Base-by-base conservation (phyloP, 2,329 filamentous ascomycete genomes). In the Leptographium lundbergii region DNA sequence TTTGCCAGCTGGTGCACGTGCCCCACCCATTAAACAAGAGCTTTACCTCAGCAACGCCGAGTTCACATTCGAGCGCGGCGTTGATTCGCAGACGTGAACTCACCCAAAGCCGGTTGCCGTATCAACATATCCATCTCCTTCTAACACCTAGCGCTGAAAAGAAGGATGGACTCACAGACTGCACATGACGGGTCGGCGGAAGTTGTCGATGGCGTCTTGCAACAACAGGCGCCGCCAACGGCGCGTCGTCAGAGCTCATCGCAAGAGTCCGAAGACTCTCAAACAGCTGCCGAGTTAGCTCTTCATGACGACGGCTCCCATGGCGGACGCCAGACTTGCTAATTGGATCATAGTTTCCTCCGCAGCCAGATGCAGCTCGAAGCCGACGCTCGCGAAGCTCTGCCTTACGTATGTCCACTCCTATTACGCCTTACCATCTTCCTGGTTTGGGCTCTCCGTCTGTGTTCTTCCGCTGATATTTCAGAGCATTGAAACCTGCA, bases 401-500 rank as follows among this genome's bases (percentile, higher is more conserved):
- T 99, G 7, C 94, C 94, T 64, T 99, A 96, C 70, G 90, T 95
- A 75, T 67, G 83, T 67, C 7, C 29, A 9, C 17, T 1, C 11
- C n/a, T n/a, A 0, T 47, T 22, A n/a, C 24, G 14, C 9, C 29
- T n/a, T 22, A 19, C 6, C 5, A 11, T n/a, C 7, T 29, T 13
- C 14, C 25, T 52, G 22, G 2, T 22, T 39, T 17, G 24, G 25
- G 10, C n/a, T 45, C 17, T 51, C 22, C 17, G 53, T 17, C 42
- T 39, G 19, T 22, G 11, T 39, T 36, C 2, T 32, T 24, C 2
- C 24, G 25, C 53, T 55, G 29, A 50, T 48, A 2, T 29, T 32
- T 42, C 64, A 95, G 89, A 91, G 94, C 73, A 96, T 97, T 69
- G 89, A 96, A 66, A 86, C 85, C 54, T 99, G 94, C 74, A 97